A percentile compares a stretch with the other conserved stretches of the same genome.
Conservation (phyloP, 1,284 basidiomycete species). For the Ceratorhiza oryzae-sativae region DNA sequence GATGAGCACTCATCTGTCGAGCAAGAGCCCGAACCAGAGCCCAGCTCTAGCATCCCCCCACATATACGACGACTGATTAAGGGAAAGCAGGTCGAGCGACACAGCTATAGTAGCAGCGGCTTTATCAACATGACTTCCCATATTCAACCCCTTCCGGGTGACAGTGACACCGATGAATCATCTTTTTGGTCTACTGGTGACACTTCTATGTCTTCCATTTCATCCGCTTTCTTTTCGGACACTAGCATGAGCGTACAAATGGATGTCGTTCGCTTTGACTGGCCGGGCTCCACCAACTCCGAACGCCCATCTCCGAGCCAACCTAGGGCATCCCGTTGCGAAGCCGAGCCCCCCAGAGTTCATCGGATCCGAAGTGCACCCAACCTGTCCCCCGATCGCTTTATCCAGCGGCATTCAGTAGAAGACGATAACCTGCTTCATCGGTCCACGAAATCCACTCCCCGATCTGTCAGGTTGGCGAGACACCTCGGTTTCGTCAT, state of each 20-base stretch:
- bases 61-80: slow-evolving; percentile 25
- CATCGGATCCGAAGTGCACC: slow-evolving; percentile 16
- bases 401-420: slow-evolving; percentile 3
- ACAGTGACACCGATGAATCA: slow-evolving; percentile 31
- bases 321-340: neutral
- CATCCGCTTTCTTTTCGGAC: slow-evolving; percentile 4
- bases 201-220: slow-evolving; percentile 17
- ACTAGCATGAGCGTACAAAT: slow-evolving; percentile 34
- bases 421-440: slow-evolving; percentile 9
- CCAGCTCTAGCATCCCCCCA: slow-evolving; percentile 16
- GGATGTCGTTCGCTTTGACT: slow-evolving; percentile 36
- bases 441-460: slow-evolving; percentile 22
- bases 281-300: slow-evolving; percentile 9
- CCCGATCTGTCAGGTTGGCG: slow-evolving; percentile 21
- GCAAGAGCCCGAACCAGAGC: neutral
- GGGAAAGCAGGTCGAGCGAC: slow-evolving; percentile 18
- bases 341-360: slow-evolving; percentile 1
- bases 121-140: slow-evolving; percentile 35
- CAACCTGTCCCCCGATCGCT: slow-evolving; percentile 25
- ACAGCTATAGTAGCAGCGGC: slow-evolving; percentile 19
- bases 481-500: slow-evolving; percentile 34
- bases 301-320: neutral
- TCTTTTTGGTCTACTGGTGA: slow-evolving; percentile 27
- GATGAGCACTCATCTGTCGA: neutral
- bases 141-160: neutral